phyloP scores from a whole-genome alignment of 2,329 filamentous ascomycete species.

The Ceratocystis colombiana region DNA sequence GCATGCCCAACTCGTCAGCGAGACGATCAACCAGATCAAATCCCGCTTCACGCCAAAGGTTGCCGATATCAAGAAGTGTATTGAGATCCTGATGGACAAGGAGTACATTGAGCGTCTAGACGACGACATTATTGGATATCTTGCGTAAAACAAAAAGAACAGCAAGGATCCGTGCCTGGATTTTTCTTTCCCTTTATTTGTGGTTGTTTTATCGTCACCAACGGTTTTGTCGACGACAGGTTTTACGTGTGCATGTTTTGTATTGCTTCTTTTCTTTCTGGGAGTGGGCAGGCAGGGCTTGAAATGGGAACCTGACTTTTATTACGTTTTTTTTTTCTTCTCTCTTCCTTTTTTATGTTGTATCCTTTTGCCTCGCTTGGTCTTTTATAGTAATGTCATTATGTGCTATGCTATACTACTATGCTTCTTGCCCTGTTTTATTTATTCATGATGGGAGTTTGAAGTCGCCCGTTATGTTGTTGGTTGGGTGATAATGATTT shows the following conservation, averaged over 20 bases:
- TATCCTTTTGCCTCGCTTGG: not conserved
- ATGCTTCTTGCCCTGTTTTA: not conserved
- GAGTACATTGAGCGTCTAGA: constrained; percentile 95
- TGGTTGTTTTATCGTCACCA: not conserved
- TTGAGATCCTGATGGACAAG: constrained; percentile 96
- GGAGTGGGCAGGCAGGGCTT: not conserved
- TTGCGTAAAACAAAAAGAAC: constrained; percentile 51
- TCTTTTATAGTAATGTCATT: not conserved
- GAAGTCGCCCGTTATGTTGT: not conserved
- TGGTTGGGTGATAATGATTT: not conserved
- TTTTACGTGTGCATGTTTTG: not conserved
- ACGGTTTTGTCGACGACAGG: too few species aligned
- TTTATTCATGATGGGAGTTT: not conserved
- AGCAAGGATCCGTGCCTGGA: too few species aligned
- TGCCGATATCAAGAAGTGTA: constrained; percentile 97
- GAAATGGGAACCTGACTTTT: not conserved
- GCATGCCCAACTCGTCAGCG: constrained; percentile 84
- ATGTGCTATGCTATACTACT: not conserved
- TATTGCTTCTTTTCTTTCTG: not conserved
- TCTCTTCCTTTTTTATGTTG: not conserved
- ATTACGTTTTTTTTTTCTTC: not conserved
- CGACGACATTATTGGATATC: constrained; percentile 86
- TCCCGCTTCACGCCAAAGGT: constrained; percentile 88
- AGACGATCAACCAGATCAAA: constrained; percentile 92
- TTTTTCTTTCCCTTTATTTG: too few species aligned